A percentile compares a stretch with the other conserved stretches of the same genome.
These are phyloP conservation scores for Dipodascopsis tothii DNA, from an alignment of 805 yeast species.

Conservation along the genomic window DNA sequence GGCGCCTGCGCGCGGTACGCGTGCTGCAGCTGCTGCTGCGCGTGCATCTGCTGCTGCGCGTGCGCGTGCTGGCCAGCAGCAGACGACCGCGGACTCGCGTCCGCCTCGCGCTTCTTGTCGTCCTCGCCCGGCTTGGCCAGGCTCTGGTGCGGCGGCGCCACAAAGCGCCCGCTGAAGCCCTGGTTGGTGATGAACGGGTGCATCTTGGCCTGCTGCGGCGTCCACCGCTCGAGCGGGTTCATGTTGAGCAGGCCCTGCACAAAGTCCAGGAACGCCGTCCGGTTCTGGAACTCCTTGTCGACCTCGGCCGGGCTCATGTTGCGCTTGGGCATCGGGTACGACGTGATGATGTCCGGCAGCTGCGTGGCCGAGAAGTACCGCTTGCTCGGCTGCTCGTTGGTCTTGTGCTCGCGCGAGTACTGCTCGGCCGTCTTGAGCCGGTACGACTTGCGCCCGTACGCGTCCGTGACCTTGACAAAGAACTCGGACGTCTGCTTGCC, in stretches of 20 bases:
- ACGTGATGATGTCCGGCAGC: conserved; percentile 64
- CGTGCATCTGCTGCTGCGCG: neutral
- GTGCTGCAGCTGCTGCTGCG: neutral
- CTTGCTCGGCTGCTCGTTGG: conserved; percentile 69
- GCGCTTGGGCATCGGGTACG: conserved; percentile 47
- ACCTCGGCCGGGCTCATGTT: conserved; percentile 36
- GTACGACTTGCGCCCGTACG: conserved; percentile 33
- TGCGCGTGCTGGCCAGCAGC: neutral
- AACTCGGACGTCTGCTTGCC: conserved; percentile 76
- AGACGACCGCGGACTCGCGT: too few relatives aligned
- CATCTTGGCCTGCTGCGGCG: conserved; percentile 87
- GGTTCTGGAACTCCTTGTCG: conserved; percentile 62
- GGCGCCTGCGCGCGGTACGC: neutral
- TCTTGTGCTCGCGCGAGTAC: conserved; percentile 39
- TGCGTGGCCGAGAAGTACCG: conserved; percentile 64
- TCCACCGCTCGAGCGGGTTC: conserved; percentile 91
- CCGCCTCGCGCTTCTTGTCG: too few relatives aligned
- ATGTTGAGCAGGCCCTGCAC: conserved; percentile 67
- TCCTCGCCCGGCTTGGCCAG: neutral
- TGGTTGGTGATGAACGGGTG: conserved; percentile 82
- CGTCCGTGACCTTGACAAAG: conserved; percentile 42
- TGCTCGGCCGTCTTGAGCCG: conserved; percentile 46
- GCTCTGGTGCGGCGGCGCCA: neutral
- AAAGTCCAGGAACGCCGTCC: conserved; percentile 69
- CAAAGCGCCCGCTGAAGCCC: conserved; percentile 28